Conservation (phyloP, 75 land plant species). For the Gnetum montanum region DNA sequence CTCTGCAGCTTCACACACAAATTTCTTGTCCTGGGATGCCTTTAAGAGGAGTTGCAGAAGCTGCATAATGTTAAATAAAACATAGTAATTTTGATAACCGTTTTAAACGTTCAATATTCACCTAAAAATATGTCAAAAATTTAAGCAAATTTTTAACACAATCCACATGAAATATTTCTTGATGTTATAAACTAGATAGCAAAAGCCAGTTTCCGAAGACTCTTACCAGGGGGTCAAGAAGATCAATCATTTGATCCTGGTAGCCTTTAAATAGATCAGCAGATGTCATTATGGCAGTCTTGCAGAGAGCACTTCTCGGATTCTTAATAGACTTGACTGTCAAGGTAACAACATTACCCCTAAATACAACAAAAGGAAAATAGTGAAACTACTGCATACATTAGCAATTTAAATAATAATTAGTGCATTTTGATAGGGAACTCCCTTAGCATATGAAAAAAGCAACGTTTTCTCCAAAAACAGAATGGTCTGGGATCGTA, state of each 20-base stretch:
- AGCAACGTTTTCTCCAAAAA: too few species aligned
- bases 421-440: neutral
- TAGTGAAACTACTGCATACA: neutral
- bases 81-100: too few species aligned
- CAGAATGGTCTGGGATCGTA: too few species aligned
- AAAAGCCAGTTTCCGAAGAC: too few species aligned
- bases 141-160: too few species aligned
- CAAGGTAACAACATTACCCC: slow-evolving; percentile 44
- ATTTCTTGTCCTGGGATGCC: slow-evolving; percentile 87
- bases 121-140: too few species aligned
- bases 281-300: slow-evolving; percentile 92
- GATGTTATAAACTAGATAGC: too few species aligned
- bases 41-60: slow-evolving; percentile 85
- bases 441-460: neutral
- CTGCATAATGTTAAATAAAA: too few species aligned
- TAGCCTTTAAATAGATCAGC: slow-evolving; percentile 74
- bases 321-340: slow-evolving; percentile 77
- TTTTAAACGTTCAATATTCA: too few species aligned
- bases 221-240: slow-evolving; percentile 79
- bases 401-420: neutral
- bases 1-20: slow-evolving; percentile 95
- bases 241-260: slow-evolving; percentile 50
- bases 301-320: slow-evolving; percentile 94
- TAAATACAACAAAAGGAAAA: slow-evolving; percentile 12
- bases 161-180: too few species aligned